Conservation (phyloP, 441 rosid genomes). For the Adansonia rubrostipa region DNA sequence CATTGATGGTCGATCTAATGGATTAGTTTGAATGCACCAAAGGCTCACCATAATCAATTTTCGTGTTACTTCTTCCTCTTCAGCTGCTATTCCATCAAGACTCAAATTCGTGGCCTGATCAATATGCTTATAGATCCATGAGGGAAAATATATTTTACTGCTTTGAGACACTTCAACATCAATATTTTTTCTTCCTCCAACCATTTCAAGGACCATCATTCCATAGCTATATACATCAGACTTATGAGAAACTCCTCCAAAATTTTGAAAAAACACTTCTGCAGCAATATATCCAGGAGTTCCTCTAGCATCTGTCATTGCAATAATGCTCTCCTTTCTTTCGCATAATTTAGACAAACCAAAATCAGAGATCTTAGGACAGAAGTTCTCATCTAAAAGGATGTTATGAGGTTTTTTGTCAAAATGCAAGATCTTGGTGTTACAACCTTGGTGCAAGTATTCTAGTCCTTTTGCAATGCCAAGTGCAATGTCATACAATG, state of each 20-base stretch:
- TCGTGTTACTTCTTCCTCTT: slow-evolving; percentile 33
- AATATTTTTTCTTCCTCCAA: slow-evolving; percentile 33
- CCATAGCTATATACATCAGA: too few species aligned
- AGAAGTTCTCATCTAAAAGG: too few species aligned
- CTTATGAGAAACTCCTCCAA: too few species aligned
- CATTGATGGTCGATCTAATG: slow-evolving; percentile 41
- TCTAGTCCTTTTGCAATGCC: background rate
- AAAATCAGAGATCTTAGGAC: too few species aligned
- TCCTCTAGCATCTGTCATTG: background rate
- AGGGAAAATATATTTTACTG: slow-evolving; percentile 32
- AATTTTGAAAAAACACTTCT: too few species aligned
- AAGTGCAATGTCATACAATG: background rate
- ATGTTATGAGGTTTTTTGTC: background rate
- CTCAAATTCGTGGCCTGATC: background rate
- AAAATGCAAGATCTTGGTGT: background rate
- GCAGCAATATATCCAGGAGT: background rate
- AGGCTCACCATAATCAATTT: slow-evolving; percentile 29
- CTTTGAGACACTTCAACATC: background rate
- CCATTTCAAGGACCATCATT: background rate
- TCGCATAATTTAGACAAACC: background rate
- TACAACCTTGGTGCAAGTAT: background rate
- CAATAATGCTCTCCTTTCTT: background rate
- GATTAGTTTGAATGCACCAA: slow-evolving; percentile 27
- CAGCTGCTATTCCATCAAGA: background rate
- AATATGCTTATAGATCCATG: slow-evolving; percentile 30